Conservation (phyloP, 2,329 filamentous ascomycete genomes). For the Fonsecaea pugnacius region DNA sequence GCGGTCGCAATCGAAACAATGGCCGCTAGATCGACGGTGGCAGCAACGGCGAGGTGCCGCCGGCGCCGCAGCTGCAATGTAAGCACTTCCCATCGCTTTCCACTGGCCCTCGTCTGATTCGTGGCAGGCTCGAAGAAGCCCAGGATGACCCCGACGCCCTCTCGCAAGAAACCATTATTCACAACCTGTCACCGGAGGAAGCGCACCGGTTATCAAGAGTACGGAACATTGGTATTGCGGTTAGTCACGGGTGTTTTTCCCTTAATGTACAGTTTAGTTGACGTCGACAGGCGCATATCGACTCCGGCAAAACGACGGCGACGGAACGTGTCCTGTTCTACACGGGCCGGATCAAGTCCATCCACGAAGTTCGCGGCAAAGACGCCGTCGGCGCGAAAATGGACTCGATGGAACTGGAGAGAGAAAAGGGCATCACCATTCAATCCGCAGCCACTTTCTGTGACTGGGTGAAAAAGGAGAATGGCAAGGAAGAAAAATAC, state of each 20-base stretch:
- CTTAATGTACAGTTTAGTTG: constrained; percentile 7
- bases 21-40: constrained; percentile 47
- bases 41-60: constrained; percentile 51
- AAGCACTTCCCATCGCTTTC: constrained; percentile 34
- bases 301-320: constrained; percentile 95
- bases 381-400: constrained; percentile 98
- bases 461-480: constrained; percentile 88
- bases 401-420: constrained; percentile 99
- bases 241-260: constrained; percentile 43
- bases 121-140: constrained; percentile 59
- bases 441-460: constrained; percentile 98
- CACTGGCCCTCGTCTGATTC: background rate
- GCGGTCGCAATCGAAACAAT: constrained; percentile 30
- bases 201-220: constrained; percentile 76
- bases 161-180: constrained; percentile 69
- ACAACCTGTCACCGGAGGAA: constrained; percentile 81
- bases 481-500: constrained; percentile 85
- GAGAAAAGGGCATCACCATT: constrained; percentile 98
- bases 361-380: constrained; percentile 94
- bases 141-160: constrained; percentile 59
- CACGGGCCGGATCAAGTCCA: constrained; percentile 92
- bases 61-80: constrained; percentile 51
- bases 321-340: constrained; percentile 98
- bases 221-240: constrained; percentile 98
- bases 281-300: constrained; percentile 78